Evolutionary conservation across 495 filamentous ascomycete genomes (phyloP), one percentile per base, ranked within the genome.

Genomic region (Hyaloscypha hepaticicola): DNA sequence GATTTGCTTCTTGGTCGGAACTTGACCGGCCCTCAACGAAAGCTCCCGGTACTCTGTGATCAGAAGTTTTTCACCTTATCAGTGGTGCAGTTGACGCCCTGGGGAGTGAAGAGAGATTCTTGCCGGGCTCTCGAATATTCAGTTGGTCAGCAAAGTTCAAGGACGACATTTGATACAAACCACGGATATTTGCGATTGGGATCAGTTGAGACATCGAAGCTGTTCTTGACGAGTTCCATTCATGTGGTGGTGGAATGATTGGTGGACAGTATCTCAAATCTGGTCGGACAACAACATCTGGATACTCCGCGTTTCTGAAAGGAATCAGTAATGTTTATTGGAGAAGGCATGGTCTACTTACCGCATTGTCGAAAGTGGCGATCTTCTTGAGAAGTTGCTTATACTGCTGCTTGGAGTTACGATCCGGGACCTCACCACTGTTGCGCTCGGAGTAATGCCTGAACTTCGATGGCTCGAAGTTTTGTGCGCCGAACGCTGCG

Each of bases 331-430:
- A 31, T 1, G 9, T 3, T 22, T 8, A 26, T 29, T 26, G 48
- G n/a, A 22, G n/a, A n/a, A 28, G 16, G 12, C 16, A 0, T 7
- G 55, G 38, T 55, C 38, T 16, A 57, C 64, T 27, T 53, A 70
- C 68, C 61, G 28, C 41, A 70, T 56, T 2, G 50, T 70, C 22
- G 68, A 64, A n/a, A 67, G 41, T 38, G 68, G 65, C 28, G 68
- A 66, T 14, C 65, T 53, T 16, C 52, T 28, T 1, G 64, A 61
- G 21, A 56, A 21, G 22, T 62, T 65, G 55, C 52, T 67, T 21
- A 65, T 70, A 41, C 64, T 70, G 28, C 64, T 70, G 34, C 68
- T 64, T n/a, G 64, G 68, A 14, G 64, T 69, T n/a, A 69, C 55
- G 3, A 29, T 61, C 16, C n/a, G n/a, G n/a, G n/a, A n/a, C 48